Percentiles rank a stretch among this genome's conserved stretches.
Conservation (phyloP, 306 rosid genomes). For the Pachyrhizus erosus region DNA sequence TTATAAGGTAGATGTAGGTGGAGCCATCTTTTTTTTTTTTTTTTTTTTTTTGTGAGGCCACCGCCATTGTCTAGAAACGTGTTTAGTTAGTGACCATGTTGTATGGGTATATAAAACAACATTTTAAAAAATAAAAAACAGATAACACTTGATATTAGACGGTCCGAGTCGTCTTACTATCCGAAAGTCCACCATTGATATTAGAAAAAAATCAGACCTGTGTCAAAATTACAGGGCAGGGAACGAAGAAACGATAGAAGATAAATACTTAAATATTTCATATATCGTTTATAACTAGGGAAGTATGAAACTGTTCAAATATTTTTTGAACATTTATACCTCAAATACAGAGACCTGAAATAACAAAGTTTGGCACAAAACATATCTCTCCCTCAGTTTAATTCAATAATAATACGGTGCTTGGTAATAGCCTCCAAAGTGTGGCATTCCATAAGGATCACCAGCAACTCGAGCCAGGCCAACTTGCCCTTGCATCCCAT, state of each 20-base stretch:
- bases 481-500: slow-evolving; percentile 87
- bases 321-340: slow-evolving; percentile 4
- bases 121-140: not conserved
- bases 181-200: not conserved
- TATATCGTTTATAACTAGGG: not conserved
- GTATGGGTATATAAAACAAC: not conserved
- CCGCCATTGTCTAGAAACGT: slow-evolving; percentile 64
- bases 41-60: slow-evolving; percentile 59
- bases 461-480: slow-evolving; percentile 60
- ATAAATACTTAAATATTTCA: not conserved
- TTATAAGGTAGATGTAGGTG: too few relatives aligned
- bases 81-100: not conserved
- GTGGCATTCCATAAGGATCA: slow-evolving; percentile 74
- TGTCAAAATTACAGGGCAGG: slow-evolving; percentile 27
- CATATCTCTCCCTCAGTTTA: not conserved
- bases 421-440: slow-evolving; percentile 65
- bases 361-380: not conserved
- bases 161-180: not conserved
- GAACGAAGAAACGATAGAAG: not conserved
- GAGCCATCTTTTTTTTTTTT: slow-evolving; percentile 60
- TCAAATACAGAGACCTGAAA: slow-evolving; percentile 14
- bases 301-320: slow-evolving; percentile 27
- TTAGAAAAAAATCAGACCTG: not conserved
- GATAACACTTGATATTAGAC: not conserved
- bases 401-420: slow-evolving; percentile 44